phyloP scores from a whole-genome alignment of 768 basidiomycete species.

The Cyclocybe aegerita region DNA sequence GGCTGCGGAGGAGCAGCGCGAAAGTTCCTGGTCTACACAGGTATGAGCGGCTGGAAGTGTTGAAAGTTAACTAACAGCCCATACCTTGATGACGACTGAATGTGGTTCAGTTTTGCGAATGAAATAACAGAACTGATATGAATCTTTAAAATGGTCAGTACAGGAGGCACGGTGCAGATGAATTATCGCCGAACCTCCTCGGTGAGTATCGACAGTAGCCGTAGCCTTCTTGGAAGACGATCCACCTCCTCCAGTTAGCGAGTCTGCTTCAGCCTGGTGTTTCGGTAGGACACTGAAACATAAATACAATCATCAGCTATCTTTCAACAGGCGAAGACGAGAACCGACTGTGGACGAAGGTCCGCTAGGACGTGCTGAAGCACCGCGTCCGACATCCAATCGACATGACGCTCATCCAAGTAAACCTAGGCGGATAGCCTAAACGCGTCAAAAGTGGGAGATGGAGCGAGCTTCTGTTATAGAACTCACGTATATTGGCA shows the following conservation, averaged over 20 bases:
- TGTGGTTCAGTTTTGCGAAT: constrained; percentile 81
- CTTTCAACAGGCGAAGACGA: neutral
- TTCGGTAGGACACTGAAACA: constrained; percentile 61
- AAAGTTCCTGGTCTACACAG: constrained; percentile 38
- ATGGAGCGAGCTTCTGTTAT: neutral
- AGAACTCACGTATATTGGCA: constrained; percentile 74
- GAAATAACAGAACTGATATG: constrained; percentile 92
- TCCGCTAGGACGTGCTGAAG: constrained; percentile 82
- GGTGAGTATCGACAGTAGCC: constrained; percentile 76
- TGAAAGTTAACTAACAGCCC: constrained; percentile 4
- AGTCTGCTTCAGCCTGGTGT: constrained; percentile 57
- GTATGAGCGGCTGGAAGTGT: neutral
- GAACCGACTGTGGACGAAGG: constrained; percentile 62
- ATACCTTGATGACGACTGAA: constrained; percentile 80
- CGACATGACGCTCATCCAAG: constrained; percentile 82
- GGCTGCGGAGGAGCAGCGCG: constrained; percentile 24
- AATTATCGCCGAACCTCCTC: constrained; percentile 61
- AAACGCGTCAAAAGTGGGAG: neutral
- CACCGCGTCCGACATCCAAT: constrained; percentile 87
- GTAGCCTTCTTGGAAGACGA: constrained; percentile 61
- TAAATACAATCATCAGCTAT: neutral
- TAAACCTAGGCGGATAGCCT: constrained; percentile 53
- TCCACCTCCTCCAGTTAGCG: constrained; percentile 31
- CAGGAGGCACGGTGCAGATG: constrained; percentile 2
- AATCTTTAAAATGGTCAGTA: constrained; percentile 52